Evolutionary conservation across 805 yeast species (phyloP), one percentile per base, ranked within the genome.

Genomic region (Candida rishiriensis): DNA sequence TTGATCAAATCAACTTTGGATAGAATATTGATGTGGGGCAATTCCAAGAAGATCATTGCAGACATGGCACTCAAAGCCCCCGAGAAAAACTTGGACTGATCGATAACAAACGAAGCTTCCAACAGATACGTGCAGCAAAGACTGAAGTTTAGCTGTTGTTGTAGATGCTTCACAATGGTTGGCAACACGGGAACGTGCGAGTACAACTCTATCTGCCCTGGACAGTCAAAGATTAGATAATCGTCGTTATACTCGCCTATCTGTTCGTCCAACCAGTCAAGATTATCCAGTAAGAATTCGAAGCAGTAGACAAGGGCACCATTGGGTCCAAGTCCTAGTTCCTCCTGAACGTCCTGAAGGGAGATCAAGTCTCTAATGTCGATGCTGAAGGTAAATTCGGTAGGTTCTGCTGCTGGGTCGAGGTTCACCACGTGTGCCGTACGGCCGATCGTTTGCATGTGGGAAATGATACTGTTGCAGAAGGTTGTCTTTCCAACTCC

Each of bases 51-150:
- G 28, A 93, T 88, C 99, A 93, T 93, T 1, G 99, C 96, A 17
- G 95, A 84, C 99, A 93, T 93, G 16, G 99, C 99, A 61, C 90
- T 81, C 47, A 93, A 71, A 0, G 96, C 95, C 3, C 99, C 99
- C 43, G 95, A 84, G 63, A 93, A 93, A 65, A 89, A 93, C 66
- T 95, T 95, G 10, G 96, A 78, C 37, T 81, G 76, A 63, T 93
- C 99, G 45, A 91, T 73, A 38, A 91, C 86, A 64, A 93, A 93
- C 3, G 98, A 91, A 0, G 98, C 96, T 61, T 93, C 99, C 48
- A 93, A 66, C 38, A 93, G 68, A 64, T 93, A 93, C 0, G 96
- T 80, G 18, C 97, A 97, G 70, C 99, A 93, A 13, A 95, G 68
- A 44, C 83, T 85, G 69, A 93, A 91, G 58, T 86, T 87, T 59